Evolutionary conservation across 805 yeast species (phyloP), one percentile per base, ranked within the genome.

Genomic region (Metschnikowia anglica): DNA sequence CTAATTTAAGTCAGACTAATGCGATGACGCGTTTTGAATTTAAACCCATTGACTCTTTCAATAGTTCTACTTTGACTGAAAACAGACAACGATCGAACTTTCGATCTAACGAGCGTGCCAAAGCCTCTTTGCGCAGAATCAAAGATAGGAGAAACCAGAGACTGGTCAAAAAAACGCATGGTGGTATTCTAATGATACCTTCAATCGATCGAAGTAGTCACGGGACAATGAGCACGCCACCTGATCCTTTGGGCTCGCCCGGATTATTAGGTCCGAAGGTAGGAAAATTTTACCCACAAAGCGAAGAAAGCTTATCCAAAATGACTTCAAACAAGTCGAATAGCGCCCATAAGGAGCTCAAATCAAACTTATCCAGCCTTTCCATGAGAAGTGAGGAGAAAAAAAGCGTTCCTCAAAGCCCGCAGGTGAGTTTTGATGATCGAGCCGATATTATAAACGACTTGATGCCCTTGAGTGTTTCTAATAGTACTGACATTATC

Each of bases 71-170:
- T 9, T 33, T 45, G 28, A 49, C 44, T 5, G 55, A 51, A 20
- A 50, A 43, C 31, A 49, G 41, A 18, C 51, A 37, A 34, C 38
- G 55, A 16, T 49, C 57, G 4, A 52, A 47, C 15, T 39, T 24
- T 25, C 44, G 81, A 41, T 77, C 85, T 1, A 66, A 71, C 27
- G 85, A 79, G 49, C 65, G 86, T 50, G 86, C 87, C 0, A 81
- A 80, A 53, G 85, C 86, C 0, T 80, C 86, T 0, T 55, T 81
- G 15, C 70, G 76, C 43, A 65, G 88, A 59, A 81, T 81, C 73
- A 70, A 75, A 44, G 76, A 77, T 31, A 68, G 86, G 45, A 63
- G 86, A 41, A 74, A 74, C 58, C 74, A 80, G 46, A 77, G 74
- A 52, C 52, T 58, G 30, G 44, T 53, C 2, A 52, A 65, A 40